Percentiles rank a stretch among this genome's conserved stretches.
phyloP scores from a whole-genome alignment of 495 filamentous ascomycete genomes.

The Penicillium turbatum region DNA sequence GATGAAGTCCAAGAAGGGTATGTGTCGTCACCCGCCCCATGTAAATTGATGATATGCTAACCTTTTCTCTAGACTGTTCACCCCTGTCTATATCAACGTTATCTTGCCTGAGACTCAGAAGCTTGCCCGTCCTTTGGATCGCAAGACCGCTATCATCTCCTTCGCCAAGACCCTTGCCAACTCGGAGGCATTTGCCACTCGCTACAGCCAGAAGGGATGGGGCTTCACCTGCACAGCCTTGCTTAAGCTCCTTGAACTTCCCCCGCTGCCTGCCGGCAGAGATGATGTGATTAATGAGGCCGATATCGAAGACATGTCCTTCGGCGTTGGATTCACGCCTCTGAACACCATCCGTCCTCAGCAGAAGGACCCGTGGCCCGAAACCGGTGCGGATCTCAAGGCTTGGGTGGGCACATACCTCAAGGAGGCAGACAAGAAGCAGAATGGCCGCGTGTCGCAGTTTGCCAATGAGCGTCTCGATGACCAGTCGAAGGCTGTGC shows the following conservation, averaged over 20 bases:
- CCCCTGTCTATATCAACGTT: conserved; percentile 74
- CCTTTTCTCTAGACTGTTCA: conserved; percentile 60
- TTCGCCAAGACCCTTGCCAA: conserved; percentile 85
- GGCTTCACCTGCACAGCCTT: conserved; percentile 77
- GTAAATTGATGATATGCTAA: conserved; percentile 20
- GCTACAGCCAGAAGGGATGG: conserved; percentile 77
- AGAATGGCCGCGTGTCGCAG: conserved; percentile 49
- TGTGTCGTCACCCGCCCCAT: conserved; percentile 16
- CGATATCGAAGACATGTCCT: conserved; percentile 90
- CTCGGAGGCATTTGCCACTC: conserved; percentile 70
- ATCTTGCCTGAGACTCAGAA: conserved; percentile 85
- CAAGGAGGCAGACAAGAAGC: conserved; percentile 54
- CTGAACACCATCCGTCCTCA: conserved; percentile 78
- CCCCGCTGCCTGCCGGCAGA: conserved; percentile 63
- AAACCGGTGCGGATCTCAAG: conserved; percentile 70
- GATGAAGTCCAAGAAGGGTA: conserved; percentile 75
- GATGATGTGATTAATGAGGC: conserved; percentile 78
- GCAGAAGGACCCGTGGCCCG: conserved; percentile 70
- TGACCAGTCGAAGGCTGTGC: conserved; percentile 50
- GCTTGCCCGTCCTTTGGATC: conserved; percentile 79
- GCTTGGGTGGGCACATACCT: conserved; percentile 73
- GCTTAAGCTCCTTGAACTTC: conserved; percentile 81
- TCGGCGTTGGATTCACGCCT: conserved; percentile 88
- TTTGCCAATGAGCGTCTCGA: conserved; percentile 57
- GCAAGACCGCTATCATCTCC: conserved; percentile 89